Evolutionary conservation across 148 eudicot genomes (phyloP).

Genomic region (Camellia lanceoleosa): DNA sequence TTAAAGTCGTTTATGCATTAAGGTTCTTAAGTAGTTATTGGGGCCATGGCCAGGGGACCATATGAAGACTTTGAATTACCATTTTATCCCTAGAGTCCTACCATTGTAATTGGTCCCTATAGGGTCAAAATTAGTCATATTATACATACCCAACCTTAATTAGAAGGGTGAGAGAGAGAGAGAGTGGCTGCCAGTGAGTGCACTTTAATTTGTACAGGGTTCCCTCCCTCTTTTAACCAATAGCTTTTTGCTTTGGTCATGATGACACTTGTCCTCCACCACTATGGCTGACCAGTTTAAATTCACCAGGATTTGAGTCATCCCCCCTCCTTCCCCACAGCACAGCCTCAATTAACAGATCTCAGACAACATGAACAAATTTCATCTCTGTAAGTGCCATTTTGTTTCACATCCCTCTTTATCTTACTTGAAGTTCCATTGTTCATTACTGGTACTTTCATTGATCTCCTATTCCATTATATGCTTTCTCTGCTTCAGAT

Average conservation of each 20-base stretch:
- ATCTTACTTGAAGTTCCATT: neutral
- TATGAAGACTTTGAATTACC: neutral
- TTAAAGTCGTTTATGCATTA: neutral
- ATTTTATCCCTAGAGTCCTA: neutral
- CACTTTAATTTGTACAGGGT: conserved; percentile 67
- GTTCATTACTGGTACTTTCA: neutral
- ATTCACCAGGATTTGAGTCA: neutral
- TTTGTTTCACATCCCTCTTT: neutral
- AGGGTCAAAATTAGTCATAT: conserved; percentile 10
- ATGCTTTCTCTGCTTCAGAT: neutral
- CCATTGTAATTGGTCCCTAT: neutral
- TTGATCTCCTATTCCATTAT: neutral
- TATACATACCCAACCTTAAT: neutral
- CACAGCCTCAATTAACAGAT: conserved; percentile 16
- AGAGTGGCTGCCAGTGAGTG: conserved; percentile 14
- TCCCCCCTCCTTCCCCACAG: conserved; percentile 44
- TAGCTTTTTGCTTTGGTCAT: conserved; percentile 43
- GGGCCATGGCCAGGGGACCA: neutral
- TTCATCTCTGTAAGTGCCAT: conserved; percentile 14
- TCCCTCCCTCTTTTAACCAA: conserved; percentile 59
- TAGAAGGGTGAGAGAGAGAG: neutral
- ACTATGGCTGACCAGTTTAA: conserved; percentile 38
- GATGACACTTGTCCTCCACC: conserved; percentile 48
- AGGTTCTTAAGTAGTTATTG: neutral
- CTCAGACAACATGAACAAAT: neutral